Evolutionary conservation across 2,329 filamentous ascomycete genomes (phyloP), one percentile per base, ranked within the genome.

Genomic region (Scedosporium aurantiacum): DNA sequence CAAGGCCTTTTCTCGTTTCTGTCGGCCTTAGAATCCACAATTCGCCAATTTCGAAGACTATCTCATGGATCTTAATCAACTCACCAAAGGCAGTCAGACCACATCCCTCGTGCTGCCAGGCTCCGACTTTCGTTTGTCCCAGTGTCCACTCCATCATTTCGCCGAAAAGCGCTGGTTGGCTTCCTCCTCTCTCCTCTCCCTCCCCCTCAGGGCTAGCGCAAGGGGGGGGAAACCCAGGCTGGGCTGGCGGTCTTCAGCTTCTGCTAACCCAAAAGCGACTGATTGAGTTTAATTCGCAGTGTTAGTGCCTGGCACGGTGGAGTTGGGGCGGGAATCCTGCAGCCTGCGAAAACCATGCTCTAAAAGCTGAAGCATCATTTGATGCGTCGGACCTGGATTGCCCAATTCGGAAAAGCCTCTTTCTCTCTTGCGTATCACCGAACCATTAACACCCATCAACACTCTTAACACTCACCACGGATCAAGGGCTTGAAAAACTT

Each of bases 291-390:
- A 54, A 54, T 12, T 37, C 32, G 32, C 32, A 37, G 32, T 37
- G 32, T 12, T 54, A 54, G 50, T 54, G 18, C 50, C 23, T 54
- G 50, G 50, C 18, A 12, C 50, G 23, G 50, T 23, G 50, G n/a
- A 23, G 50, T 54, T 54, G 50, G 50, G 18, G 23, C 50, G 50
- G 50, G 50, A 23, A 14, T 23, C 18, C 50, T 25, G 50, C 50
- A 47, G 43, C 43, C 43, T 18, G n/a, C 16, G 23, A 54, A 54
- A 23, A 25, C 18, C 18, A 54, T 23, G 50, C 18, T 25, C 12
- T 14, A 54, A 54, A 54, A 27, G 50, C 50, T 54, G 50, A 25
- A 54, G 50, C 50, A 54, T 54, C 50, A 54, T 54, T 54, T 54
- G 50, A 23, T 23, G 50, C 12, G 23, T 27, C 50, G 50, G 50